Evolutionary conservation across 176 grass and related monocot species (phyloP).

Genomic region (Pontederia paniculata): DNA sequence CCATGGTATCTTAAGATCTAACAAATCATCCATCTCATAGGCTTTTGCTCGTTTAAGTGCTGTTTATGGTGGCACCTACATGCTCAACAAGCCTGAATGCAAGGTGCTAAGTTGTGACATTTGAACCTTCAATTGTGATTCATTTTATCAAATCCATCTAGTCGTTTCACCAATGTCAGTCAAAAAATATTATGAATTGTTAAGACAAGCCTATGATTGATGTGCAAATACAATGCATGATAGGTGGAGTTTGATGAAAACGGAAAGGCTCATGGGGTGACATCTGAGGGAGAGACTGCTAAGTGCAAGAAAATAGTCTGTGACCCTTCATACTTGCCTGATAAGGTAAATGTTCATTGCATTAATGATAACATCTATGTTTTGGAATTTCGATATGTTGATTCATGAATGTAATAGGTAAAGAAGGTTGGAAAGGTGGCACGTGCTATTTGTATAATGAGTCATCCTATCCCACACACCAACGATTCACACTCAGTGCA

Average conservation of each 20-base stretch:
- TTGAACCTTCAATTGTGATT: neutral
- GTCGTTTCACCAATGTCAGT: no score
- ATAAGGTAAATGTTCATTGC: slow-evolving; percentile 40
- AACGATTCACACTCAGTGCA: slow-evolving; percentile 90
- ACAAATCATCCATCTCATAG: slow-evolving; percentile 13
- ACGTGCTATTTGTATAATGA: slow-evolving; percentile 84
- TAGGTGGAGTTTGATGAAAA: slow-evolving; percentile 81
- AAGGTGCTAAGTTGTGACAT: slow-evolving; percentile 39
- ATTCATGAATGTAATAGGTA: slow-evolving; percentile 33
- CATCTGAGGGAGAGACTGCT: slow-evolving; percentile 74
- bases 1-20: neutral
- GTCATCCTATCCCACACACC: slow-evolving; percentile 76
- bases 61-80: slow-evolving; percentile 95
- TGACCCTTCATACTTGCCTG: slow-evolving; percentile 77
- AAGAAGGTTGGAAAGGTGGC: slow-evolving; percentile 88
- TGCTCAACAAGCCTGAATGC: slow-evolving; percentile 96
- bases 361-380: no score
- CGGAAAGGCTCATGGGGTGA: slow-evolving; percentile 73
- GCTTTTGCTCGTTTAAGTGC: slow-evolving; percentile 91
- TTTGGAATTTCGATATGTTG: no score
- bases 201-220: neutral
- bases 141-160: no score
- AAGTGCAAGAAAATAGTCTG: slow-evolving; percentile 93
- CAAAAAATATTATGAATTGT: no score
- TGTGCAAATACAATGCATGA: neutral